Conservation (phyloP, 1,139 yeast genomes). For the Hanseniaspora sp. region DNA sequence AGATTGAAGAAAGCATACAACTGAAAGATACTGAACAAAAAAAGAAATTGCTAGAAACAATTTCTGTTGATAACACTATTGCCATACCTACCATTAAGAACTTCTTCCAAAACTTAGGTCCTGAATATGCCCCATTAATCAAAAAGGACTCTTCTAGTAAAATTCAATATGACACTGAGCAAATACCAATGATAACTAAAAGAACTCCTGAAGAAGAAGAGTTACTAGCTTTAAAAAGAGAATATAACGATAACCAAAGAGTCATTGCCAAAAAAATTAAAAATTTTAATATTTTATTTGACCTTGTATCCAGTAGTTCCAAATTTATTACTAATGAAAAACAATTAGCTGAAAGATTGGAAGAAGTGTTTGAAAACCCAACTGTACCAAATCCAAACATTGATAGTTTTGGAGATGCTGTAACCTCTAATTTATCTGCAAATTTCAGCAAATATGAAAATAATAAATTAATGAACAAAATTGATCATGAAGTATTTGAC, state of each 20-base stretch:
- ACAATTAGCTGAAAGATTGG: constrained; percentile 28
- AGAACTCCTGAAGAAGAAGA: constrained; percentile 59
- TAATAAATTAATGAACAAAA: constrained; percentile 15
- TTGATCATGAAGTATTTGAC: constrained; percentile 25
- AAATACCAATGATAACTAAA: constrained; percentile 48
- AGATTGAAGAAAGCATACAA: background rate
- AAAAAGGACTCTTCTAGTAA: background rate
- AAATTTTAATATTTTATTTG: constrained; percentile 46
- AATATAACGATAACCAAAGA: constrained; percentile 40
- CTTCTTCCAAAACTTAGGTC: constrained; percentile 25
- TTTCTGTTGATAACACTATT: constrained; percentile 27
- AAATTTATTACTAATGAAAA: constrained; percentile 33
- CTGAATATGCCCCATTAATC: background rate
- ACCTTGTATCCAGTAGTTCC: constrained; percentile 59
- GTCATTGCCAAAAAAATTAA: constrained; percentile 37
- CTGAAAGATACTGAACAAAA: constrained; percentile 1
- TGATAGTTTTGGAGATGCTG: constrained; percentile 6
- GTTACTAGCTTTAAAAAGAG: constrained; percentile 41
- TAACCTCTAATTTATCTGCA: background rate
- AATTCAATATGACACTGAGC: constrained; percentile 31
- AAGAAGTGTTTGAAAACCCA: constrained; percentile 26
- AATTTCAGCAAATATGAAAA: constrained; percentile 1
- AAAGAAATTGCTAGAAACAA: background rate
- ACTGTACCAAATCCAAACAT: background rate
- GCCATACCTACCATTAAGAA: constrained; percentile 75